phyloP scores from a whole-genome alignment of 768 basidiomycete genomes.

The Strobilomyces confusus region DNA sequence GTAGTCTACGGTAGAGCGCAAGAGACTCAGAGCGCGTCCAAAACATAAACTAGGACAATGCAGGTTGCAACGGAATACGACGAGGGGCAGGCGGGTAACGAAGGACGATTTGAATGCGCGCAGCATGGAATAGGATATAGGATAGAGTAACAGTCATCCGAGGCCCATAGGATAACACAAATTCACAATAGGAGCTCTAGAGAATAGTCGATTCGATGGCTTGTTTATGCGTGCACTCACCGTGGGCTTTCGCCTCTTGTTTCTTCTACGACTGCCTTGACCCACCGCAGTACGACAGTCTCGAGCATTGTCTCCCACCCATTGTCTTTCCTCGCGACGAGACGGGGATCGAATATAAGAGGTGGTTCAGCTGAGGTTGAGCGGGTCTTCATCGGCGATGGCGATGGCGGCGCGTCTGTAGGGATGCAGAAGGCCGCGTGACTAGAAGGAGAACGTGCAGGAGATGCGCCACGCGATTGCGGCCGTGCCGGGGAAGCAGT shows the following conservation, averaged over 20 bases:
- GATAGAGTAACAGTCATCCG: constrained; percentile 6
- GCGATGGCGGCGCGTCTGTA: constrained; percentile 22
- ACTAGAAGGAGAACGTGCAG: constrained; percentile 17
- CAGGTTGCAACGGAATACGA: background rate
- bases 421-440: background rate
- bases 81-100: background rate
- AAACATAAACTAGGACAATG: constrained; percentile 4
- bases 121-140: constrained; percentile 10
- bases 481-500: constrained; percentile 19
- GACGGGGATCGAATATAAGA: constrained; percentile 65
- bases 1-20: constrained; percentile 5
- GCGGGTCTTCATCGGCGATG: constrained; percentile 32
- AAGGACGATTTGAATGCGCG: background rate
- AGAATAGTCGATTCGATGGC: background rate
- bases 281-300: constrained; percentile 58
- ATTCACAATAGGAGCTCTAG: constrained; percentile 3
- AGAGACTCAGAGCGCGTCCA: background rate
- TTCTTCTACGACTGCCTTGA: constrained; percentile 66
- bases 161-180: constrained; percentile 4
- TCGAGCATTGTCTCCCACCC: constrained; percentile 86
- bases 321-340: constrained; percentile 66
- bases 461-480: constrained; percentile 22
- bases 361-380: constrained; percentile 44
- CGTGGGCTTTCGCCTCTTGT: constrained; percentile 38
- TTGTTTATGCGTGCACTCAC: constrained; percentile 8